Evolutionary conservation across 129 eudicot genomes (phyloP), one percentile per base, ranked within the genome.

Genomic region (Dittrichia graveolens): DNA sequence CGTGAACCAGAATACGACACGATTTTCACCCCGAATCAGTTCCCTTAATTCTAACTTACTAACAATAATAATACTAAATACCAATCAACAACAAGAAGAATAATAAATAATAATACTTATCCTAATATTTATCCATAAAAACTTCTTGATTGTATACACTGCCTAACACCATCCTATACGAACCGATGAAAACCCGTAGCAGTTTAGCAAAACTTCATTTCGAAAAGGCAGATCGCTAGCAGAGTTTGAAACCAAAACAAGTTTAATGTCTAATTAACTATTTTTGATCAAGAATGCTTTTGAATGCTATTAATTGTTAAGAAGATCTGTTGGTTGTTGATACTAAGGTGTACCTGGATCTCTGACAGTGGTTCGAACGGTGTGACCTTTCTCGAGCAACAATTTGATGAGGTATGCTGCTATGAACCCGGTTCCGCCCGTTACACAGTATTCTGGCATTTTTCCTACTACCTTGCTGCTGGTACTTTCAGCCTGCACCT

Each of bases 341-440:
- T 12, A 2, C 24, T 3, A 42, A 9, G 61, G 56, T 13, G 50
- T 75, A 89, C 97, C 97, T 73, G 97, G 97, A 77, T 89, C 91
- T 47, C 97, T 81, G 6, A 86, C 91, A 0, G 97, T 92, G 48
- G 97, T 69, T 24, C 97, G 85, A 35, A 92, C 89, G 0, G 46
- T 52, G 57, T 89, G 91, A 8, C 94, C 97, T 62, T 86, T 78
- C 50, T 84, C 82, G 13, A 92, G 75, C 69, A 89, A 57, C 12
- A 86, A 74, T 71, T 86, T 91, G 47, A 86, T 81, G 42, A 92
- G 69, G 77, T 92, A 84, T 65, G 91, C 89, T 43, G 96, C 96
- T 53, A 92, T 86, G 77, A 92, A 85, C 35, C 97, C 97, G 12
- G 97, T 89, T 4, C 96, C 97, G 5, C 97, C 97, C 5, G 97